A percentile compares a stretch with the other conserved stretches of the same genome.
These are phyloP conservation scores for Glaciozyma martinii DNA, from an alignment of 768 basidiomycete species.

Conservation along the genomic window DNA sequence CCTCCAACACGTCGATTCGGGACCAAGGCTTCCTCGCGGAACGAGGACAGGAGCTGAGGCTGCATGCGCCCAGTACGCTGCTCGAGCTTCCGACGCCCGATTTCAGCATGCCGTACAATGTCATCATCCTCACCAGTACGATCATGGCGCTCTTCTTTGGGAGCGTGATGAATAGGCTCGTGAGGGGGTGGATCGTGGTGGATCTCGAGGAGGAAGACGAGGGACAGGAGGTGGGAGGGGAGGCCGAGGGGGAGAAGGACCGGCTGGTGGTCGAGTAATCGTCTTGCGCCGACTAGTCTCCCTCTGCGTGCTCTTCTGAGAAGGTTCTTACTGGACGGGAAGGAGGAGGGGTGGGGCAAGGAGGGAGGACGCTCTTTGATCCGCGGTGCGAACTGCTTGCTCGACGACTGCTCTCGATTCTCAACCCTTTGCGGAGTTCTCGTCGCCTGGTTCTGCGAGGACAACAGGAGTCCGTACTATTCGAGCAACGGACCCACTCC, in stretches of 20 bases:
- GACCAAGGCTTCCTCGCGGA: not conserved
- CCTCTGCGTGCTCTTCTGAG: too few species aligned
- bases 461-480: too few species aligned
- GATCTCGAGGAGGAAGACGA: constrained; percentile 26
- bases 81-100: constrained; percentile 96
- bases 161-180: constrained; percentile 76
- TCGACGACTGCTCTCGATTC: too few species aligned
- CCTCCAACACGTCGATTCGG: not conserved
- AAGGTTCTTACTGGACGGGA: too few species aligned
- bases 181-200: constrained; percentile 59
- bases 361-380: too few species aligned
- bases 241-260: not conserved
- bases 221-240: constrained; percentile 38
- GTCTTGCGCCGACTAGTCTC: too few species aligned
- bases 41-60: constrained; percentile 37
- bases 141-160: constrained; percentile 89
- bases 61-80: constrained; percentile 74
- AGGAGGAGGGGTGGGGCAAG: too few species aligned
- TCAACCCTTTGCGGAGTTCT: too few species aligned
- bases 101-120: constrained; percentile 99
- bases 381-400: too few species aligned
- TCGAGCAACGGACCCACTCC: too few species aligned
- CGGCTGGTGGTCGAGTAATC: too few species aligned
- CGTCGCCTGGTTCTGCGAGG: too few species aligned
- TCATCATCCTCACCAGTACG: constrained; percentile 77